Base-by-base conservation (phyloP, 192 early-diverging fungal genomes). In the Allomyces macrogynus region DNA sequence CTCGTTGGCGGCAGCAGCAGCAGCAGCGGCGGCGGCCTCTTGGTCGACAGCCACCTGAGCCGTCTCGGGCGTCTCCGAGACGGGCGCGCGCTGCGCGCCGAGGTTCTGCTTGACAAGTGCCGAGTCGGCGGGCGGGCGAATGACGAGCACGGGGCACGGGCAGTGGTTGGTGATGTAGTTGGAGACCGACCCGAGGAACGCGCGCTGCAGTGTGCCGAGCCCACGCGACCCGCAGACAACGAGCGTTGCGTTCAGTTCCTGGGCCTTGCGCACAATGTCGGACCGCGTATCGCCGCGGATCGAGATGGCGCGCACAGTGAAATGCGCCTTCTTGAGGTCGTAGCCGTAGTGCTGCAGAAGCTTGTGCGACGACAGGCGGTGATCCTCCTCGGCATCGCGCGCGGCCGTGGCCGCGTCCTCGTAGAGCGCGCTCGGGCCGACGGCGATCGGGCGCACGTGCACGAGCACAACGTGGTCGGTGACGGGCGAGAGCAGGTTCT, bases 101-200 rank as follows among this genome's bases (percentile, higher is more conserved):
- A 40, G 32, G 32, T 40, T 40, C 32, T 40, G 16, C 16, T 14
- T 57, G 16, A 57, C 20, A 3, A 57, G 49, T 14, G 12, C 49
- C 49, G 49, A 57, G 49, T 57, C 49, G 12, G 49, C 49, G 49
- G 49, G 49, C 62, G 62, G 62, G 25, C 61, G 67, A 67, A 67
- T 57, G 43, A 68, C 63, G 42, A 68, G 25, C 16, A 68, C 67
- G 14, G 67, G 67, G 43, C 24, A 40, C n/a, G 61, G 24, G 24
- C n/a, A 27, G 32, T 63, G 62, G 57, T 68, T 60, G 63, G 63
- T 27, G 5, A 68, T 61, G 64, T 68, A 62, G 24, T 68, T 43
- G n/a, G 67, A 68, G 23, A 68, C 67, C 24, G 62, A 63, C 57
- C 67, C 67, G 43, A 68, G 63, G 20, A 68, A 60, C 54, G 60